A percentile compares a stretch with the other conserved stretches of the same genome.
These are phyloP conservation scores for Solanum neorickii DNA, from an alignment of 257 asterid genomes.

Conservation along the genomic window DNA sequence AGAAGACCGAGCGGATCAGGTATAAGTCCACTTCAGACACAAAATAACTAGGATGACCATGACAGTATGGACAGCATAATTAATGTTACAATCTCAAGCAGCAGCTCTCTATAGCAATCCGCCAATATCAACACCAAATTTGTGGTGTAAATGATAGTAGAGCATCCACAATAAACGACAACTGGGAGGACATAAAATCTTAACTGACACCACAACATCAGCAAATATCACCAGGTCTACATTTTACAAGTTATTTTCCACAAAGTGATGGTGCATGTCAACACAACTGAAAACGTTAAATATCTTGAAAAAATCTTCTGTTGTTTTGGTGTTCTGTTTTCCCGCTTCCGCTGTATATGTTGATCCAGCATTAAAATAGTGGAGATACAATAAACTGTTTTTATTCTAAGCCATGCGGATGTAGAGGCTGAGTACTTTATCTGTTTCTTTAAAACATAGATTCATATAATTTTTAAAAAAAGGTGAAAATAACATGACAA, in stretches of 20 bases:
- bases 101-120: not conserved
- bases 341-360: not conserved
- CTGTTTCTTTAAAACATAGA: not conserved
- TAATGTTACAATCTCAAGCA: not conserved
- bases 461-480: not conserved
- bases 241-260: not conserved
- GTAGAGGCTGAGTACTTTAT: not conserved
- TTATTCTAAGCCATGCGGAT: not conserved
- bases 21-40: not conserved
- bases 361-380: not conserved
- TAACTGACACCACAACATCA: not conserved
- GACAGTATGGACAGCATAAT: not conserved
- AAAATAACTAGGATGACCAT: not conserved
- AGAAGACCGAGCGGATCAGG: not conserved
- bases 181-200: not conserved
- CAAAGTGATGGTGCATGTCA: not conserved
- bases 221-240: not conserved
- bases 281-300: not conserved
- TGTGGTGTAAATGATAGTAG: not conserved
- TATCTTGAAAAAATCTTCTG: not conserved
- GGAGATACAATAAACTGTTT: not conserved
- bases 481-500: not conserved
- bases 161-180: not conserved
- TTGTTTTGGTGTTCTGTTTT: not conserved
- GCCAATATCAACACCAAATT: not conserved